Evolutionary conservation across 2,329 filamentous ascomycete species (phyloP), one percentile per base, ranked within the genome.

Genomic region (Neopestalotiopsis clavispora): DNA sequence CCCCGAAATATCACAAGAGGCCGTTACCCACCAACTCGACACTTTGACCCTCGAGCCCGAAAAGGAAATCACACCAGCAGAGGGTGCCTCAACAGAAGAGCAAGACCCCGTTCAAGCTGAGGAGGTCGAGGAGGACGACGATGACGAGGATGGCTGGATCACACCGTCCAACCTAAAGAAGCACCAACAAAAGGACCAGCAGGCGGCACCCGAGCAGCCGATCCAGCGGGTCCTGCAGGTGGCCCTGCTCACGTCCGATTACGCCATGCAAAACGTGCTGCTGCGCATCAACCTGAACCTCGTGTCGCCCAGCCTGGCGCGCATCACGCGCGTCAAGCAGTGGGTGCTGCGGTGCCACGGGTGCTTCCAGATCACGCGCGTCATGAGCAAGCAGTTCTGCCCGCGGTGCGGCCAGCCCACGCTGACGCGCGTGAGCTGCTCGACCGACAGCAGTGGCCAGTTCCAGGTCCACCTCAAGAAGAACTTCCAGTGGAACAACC

Each of bases 251-350:
- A 98, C 96, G 1, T 94, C 92, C 68, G 96, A 99, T 84, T 98
- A 93, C 81, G 95, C 96, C 67, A 97, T 99, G 94, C 95, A 98
- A 83, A 98, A 98, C 79, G 94, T 98, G 7, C 89, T 96, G 1
- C 87, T 99, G 4, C 94, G 97, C 74, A 97, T 98, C 85, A 97
- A 98, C 82, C 89, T 99, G 66, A 94, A 96, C 78, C 89, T 98
- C 12, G 87, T 98, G 69, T 94, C 95, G 0, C 88, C 93, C 0
- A 87, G 89, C 17, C 85, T 98, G 70, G 88, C 93, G 71, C 90
- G 94, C 75, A 94, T 99, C 78, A 92, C 90, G 49, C 90, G 92
- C 69, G 87, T 98, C 72, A 95, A 94, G 80, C 95, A 93, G 13
- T 97, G 94, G 86, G 90, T 98, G 4, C 87, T 97, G 68, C 91